phyloP scores from a whole-genome alignment of 106 monocot species.

The Allium fistulosum region DNA sequence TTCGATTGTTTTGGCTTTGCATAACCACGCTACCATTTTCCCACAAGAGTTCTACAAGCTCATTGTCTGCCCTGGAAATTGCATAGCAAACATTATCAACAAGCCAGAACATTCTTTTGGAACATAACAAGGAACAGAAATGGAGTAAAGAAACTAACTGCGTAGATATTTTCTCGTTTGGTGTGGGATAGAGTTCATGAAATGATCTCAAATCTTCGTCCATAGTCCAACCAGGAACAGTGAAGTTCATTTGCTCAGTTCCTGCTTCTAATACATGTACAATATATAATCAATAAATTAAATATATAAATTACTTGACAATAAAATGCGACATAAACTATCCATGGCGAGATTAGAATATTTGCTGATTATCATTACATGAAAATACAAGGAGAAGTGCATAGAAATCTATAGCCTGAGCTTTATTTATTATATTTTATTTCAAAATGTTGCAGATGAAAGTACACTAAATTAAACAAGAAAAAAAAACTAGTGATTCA shows the following conservation, averaged over 20 bases:
- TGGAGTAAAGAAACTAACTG: conserved; percentile 11
- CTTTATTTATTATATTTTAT: too few species aligned
- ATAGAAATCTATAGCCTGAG: too few species aligned
- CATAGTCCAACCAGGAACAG: conserved; percentile 31
- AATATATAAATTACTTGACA: too few species aligned
- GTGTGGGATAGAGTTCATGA: not conserved
- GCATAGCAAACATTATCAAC: not conserved
- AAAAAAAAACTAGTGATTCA: too few species aligned
- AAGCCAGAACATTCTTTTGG: not conserved
- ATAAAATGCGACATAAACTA: too few species aligned
- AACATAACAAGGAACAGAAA: not conserved
- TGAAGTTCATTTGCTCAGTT: conserved; percentile 14
- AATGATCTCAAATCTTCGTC: conserved; percentile 21
- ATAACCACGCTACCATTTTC: conserved; percentile 51
- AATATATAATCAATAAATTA: too few species aligned
- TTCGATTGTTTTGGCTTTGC: conserved; percentile 51
- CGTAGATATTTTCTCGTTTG: conserved; percentile 17
- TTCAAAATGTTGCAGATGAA: too few species aligned
- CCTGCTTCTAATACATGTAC: too few species aligned
- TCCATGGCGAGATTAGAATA: too few species aligned
- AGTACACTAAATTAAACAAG: too few species aligned
- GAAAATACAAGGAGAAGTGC: too few species aligned
- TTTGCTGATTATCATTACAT: too few species aligned
- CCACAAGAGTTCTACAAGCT: conserved; percentile 69
- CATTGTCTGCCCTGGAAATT: conserved; percentile 25